Conservation (phyloP, 2,329 filamentous ascomycete genomes). For the Colletotrichum chlorophyti region DNA sequence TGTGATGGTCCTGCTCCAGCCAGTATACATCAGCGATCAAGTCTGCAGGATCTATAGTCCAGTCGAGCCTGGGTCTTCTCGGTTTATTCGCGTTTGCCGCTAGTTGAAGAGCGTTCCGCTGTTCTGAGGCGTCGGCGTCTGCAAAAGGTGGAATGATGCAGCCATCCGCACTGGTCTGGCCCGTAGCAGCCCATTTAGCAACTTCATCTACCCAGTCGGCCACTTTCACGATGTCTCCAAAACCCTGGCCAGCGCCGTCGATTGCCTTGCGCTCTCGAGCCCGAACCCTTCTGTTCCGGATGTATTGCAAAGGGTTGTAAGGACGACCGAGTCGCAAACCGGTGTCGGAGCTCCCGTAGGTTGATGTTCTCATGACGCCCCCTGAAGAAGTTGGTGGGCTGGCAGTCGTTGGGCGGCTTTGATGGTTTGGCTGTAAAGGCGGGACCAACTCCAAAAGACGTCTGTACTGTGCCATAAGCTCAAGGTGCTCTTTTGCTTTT, state of each 20-base stretch:
- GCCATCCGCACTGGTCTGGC: conserved; percentile 38
- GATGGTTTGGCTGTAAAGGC: conserved; percentile 63
- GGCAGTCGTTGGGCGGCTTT: conserved; percentile 45
- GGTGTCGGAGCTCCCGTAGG: conserved; percentile 39
- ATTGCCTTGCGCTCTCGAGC: conserved; percentile 78
- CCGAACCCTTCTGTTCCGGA: conserved; percentile 87
- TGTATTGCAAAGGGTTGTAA: conserved; percentile 93
- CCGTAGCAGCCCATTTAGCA: conserved; percentile 52
- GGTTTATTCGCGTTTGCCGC: conserved; percentile 61
- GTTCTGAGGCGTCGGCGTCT: conserved; percentile 48
- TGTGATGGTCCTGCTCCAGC: conserved; percentile 84
- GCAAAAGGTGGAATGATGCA: conserved; percentile 53
- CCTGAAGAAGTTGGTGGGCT: conserved; percentile 50
- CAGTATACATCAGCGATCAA: conserved; percentile 90
- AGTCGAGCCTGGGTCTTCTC: conserved; percentile 80
- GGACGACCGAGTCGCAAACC: conserved; percentile 63
- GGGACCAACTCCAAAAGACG: conserved; percentile 80
- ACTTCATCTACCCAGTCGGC: conserved; percentile 80
- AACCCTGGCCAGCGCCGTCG: conserved; percentile 78
- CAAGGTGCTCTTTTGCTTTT: conserved; percentile 84
- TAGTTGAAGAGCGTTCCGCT: conserved; percentile 44
- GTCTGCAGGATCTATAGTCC: conserved; percentile 83
- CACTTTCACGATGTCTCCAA: conserved; percentile 75
- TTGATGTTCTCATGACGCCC: conserved; percentile 35
- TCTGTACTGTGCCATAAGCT: conserved; percentile 85